phyloP scores from a whole-genome alignment of 208 protist species.

The Angomonas ambiguus region DNA sequence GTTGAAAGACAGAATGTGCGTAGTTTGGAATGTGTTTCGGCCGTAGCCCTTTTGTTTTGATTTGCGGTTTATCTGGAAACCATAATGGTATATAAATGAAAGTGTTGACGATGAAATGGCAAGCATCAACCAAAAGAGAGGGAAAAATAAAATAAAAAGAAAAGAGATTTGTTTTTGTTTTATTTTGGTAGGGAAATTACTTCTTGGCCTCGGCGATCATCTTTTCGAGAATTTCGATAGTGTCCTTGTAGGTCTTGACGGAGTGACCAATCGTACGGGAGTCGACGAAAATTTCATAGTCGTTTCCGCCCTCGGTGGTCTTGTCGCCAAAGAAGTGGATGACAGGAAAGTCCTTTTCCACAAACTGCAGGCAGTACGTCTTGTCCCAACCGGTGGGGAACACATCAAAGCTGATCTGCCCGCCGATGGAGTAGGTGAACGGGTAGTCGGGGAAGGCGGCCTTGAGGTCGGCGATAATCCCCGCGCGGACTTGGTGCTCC shows the following conservation, averaged over 20 bases:
- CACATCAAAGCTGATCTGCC: slow-evolving; percentile 99
- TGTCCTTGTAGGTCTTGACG: slow-evolving; percentile 95
- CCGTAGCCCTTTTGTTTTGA: no score
- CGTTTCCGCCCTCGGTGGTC: slow-evolving; percentile 98
- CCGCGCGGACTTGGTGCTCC: slow-evolving; percentile 92
- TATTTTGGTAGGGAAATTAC: neutral
- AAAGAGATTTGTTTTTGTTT: slow-evolving; percentile 2
- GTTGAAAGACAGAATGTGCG: no score
- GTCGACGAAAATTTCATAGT: slow-evolving; percentile 98
- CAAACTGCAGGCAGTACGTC: slow-evolving; percentile 97
- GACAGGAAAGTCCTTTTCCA: slow-evolving; percentile 93
- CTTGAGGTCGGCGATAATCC: slow-evolving; percentile 91
- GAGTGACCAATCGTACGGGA: slow-evolving; percentile 89
- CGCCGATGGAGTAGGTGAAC: slow-evolving; percentile 98
- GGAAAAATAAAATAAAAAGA: slow-evolving; percentile 14
- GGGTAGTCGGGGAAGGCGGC: slow-evolving; percentile 76
- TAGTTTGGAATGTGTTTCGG: no score
- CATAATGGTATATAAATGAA: slow-evolving; percentile 9
- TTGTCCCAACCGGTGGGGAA: slow-evolving; percentile 99
- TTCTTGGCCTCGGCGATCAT: slow-evolving; percentile 47
- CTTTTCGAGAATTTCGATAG: slow-evolving; percentile 85
- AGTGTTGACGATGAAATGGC: neutral
- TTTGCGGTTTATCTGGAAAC: slow-evolving; percentile 9
- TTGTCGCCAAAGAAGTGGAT: slow-evolving; percentile 99
- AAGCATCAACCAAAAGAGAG: neutral